Percentiles rank a stretch among this genome's conserved stretches.
These are phyloP conservation scores for Bacidia rubella DNA, from an alignment of 495 filamentous ascomycete species.

Conservation along the genomic window DNA sequence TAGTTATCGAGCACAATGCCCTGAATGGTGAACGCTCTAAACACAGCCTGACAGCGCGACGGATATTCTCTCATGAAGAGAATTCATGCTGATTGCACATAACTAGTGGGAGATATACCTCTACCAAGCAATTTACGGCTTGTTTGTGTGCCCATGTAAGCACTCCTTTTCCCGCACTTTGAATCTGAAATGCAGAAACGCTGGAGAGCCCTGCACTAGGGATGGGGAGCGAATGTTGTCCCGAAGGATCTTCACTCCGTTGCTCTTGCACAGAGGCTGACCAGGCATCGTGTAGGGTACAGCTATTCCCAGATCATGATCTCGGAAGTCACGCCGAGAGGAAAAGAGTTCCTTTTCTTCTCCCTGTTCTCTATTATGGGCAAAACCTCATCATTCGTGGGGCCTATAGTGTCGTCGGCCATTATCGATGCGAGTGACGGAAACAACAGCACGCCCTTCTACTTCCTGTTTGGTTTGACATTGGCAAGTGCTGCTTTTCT, in stretches of 20 bases:
- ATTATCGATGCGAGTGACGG: constrained; percentile 49
- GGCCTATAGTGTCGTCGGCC: constrained; percentile 47
- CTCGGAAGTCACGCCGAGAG: constrained; percentile 48
- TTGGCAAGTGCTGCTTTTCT: constrained; percentile 38
- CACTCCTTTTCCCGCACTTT: no score
- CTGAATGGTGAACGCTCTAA: no score
- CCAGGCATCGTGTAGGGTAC: no score
- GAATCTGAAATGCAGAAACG: not conserved
- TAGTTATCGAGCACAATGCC: no score
- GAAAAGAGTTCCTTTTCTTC: constrained; percentile 56
- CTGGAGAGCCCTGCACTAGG: no score
- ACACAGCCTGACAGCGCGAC: no score
- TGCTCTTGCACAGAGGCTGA: no score
- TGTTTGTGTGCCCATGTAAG: constrained; percentile 44
- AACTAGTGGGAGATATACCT: constrained; percentile 53
- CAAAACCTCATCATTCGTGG: constrained; percentile 51
- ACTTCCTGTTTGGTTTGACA: constrained; percentile 47
- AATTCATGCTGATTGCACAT: no score
- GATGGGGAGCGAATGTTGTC: no score
- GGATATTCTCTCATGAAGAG: no score
- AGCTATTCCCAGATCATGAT: constrained; percentile 58
- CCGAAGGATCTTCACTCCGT: no score
- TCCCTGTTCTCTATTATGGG: constrained; percentile 51
- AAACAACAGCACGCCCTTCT: constrained; percentile 47
- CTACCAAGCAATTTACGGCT: constrained; percentile 50